Conservation (phyloP, 768 basidiomycete genomes). For the Kondoa subrosea region DNA sequence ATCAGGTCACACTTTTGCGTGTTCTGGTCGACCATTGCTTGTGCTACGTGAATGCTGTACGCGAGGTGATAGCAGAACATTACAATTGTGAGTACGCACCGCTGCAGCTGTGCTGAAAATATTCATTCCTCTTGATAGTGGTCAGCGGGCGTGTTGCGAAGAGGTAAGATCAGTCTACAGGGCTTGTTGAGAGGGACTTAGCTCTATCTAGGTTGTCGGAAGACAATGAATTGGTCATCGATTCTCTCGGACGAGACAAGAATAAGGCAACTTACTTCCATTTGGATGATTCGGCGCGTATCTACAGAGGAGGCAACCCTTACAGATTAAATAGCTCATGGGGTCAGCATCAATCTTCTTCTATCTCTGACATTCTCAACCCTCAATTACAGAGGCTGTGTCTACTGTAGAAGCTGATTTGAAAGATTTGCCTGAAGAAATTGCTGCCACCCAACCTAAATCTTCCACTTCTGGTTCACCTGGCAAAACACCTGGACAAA, state of each 20-base stretch:
- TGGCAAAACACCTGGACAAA: background rate
- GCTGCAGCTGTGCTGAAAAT: no score
- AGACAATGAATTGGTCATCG: constrained; percentile 1
- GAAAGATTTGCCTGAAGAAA: background rate
- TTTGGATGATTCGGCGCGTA: constrained; percentile 1
- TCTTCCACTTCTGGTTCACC: background rate
- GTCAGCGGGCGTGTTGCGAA: no score
- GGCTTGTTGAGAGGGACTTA: no score
- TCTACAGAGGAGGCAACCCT: constrained; percentile 4
- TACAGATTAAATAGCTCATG: background rate
- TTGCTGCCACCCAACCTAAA: background rate
- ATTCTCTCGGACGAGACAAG: background rate
- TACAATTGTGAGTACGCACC: background rate
- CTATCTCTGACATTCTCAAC: background rate
- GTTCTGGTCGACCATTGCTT: background rate
- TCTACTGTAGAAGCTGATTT: background rate
- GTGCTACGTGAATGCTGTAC: background rate
- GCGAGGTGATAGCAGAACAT: background rate
- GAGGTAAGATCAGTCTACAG: no score
- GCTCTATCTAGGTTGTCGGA: no score
- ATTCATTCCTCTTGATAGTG: no score
- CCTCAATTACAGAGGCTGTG: background rate
- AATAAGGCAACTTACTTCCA: background rate
- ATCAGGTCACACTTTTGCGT: background rate
- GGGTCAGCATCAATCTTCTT: background rate